These are phyloP conservation scores for Synchytrium microbalum DNA, from an alignment of 371 early-diverging fungal species.

Conservation along the genomic window DNA sequence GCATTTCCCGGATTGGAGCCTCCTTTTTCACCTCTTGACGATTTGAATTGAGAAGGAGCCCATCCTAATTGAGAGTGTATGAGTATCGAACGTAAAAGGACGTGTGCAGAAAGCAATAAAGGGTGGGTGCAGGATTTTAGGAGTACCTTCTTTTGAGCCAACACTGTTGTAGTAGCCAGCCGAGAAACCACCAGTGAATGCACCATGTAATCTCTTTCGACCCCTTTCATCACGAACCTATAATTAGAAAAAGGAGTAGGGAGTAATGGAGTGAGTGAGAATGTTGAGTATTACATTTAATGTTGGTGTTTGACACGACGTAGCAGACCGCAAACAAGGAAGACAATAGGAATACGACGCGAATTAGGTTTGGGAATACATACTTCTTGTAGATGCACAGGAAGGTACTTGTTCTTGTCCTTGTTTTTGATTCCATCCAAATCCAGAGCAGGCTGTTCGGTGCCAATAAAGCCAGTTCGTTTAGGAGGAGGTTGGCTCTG, in stretches of 20 bases:
- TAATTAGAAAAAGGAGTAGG: neutral
- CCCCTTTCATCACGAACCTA: slow-evolving; percentile 80
- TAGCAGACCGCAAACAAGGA: neutral
- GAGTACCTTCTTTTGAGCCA: slow-evolving; percentile 85
- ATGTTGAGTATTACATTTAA: neutral
- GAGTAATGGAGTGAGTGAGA: neutral
- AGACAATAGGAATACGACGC: neutral
- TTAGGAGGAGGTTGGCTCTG: no score
- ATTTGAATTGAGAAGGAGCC: slow-evolving; percentile 64
- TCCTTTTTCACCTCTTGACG: slow-evolving; percentile 27
- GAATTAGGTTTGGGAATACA: neutral
- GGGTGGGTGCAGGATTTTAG: neutral
- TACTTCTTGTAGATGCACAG: slow-evolving; percentile 34
- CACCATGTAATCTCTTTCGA: slow-evolving; percentile 82
- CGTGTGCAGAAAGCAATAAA: neutral
- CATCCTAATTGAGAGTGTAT: slow-evolving; percentile 52
- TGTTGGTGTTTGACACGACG: neutral
- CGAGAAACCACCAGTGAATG: slow-evolving; percentile 89
- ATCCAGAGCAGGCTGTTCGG: slow-evolving; percentile 22
- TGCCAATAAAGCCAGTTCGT: slow-evolving; percentile 19
- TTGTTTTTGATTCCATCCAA: slow-evolving; percentile 20
- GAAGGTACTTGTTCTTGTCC: slow-evolving; percentile 32
- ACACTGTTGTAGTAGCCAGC: slow-evolving; percentile 94
- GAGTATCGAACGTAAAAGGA: slow-evolving; percentile 4
- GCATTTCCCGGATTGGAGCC: slow-evolving; percentile 13